Conservation (phyloP, 768 basidiomycete species). For the Suillus discolor region DNA sequence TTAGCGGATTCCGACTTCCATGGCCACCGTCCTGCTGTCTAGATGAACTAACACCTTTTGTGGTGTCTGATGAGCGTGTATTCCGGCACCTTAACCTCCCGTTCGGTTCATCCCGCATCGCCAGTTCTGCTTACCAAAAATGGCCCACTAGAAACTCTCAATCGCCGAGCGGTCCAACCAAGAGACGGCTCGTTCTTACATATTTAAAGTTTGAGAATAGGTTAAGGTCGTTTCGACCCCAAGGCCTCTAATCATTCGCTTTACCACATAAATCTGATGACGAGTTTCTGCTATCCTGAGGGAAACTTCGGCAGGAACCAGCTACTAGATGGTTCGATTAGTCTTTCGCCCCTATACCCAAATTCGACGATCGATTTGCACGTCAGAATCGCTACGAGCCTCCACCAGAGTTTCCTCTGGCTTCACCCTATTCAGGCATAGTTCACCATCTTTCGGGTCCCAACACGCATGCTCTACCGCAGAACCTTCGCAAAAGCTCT, state of each 20-base stretch:
- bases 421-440: constrained; percentile 90
- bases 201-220: constrained; percentile 77
- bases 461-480: constrained; percentile 84
- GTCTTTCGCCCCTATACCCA: constrained; percentile 97
- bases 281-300: constrained; percentile 71
- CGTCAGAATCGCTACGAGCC: constrained; percentile 95
- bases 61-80: constrained; percentile 67
- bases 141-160: constrained; percentile 75
- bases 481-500: constrained; percentile 72
- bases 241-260: constrained; percentile 93
- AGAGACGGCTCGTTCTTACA: constrained; percentile 58
- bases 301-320: constrained; percentile 92
- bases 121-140: constrained; percentile 76
- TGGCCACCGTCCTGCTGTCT: constrained; percentile 89
- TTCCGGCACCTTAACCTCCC: constrained; percentile 32
- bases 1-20: constrained; percentile 86
- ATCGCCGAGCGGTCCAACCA: constrained; percentile 52
- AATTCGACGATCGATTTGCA: constrained; percentile 96
- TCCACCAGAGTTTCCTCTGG: constrained; percentile 97
- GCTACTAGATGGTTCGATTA: constrained; percentile 95
- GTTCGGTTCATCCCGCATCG: constrained; percentile 73
- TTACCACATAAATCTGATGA: constrained; percentile 66
- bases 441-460: constrained; percentile 92
- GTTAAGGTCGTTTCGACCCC: constrained; percentile 88
- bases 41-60: constrained; percentile 86